Evolutionary conservation across 345 rosid genomes (phyloP), one percentile per base, ranked within the genome.

Genomic region (Heritiera fomes): DNA sequence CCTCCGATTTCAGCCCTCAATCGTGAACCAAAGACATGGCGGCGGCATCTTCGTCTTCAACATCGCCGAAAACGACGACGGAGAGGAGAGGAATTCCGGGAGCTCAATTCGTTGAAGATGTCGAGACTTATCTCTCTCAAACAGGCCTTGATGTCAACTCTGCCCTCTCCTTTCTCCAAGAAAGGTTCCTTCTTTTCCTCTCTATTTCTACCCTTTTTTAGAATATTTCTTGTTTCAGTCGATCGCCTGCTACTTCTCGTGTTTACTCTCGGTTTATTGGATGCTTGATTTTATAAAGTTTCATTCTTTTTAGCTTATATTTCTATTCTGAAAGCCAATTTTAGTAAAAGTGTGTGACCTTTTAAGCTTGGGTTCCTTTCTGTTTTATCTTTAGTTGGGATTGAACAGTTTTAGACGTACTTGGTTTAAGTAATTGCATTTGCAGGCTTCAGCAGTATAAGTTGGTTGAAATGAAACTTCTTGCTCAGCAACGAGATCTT

Each of bases 21-120:
- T 38, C 64, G 40, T 18, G 49, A 40, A 58, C 20, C 18, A 59
- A 60, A 7, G 45, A 7, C 2, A 75, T 45, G 66, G 83, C 85
- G 83, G 84, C 87, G 15, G 80, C 83, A 12, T 83, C 81, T 50
- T 79, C 84, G 64, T 76, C 88, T 68, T 82, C 84, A 32, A 71
- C 83, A 52, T 73, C 78, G 5, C 45, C 77, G 40, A 79, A 66
- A 23, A 75, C 77, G 75, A 67, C 84, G 80, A 85, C 90, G 5
- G 99, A 91, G 90, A 88, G 99, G 79, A 89, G 98, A 84, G 98
- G 98, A 58, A 90, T 89, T 63, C 94, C 97, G 0, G 99, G 89
- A 32, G 98, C 98, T 78, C 94, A 92, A 79, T 93, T 94, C 80
- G 95, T 88, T 12, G 92, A 91, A 85, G 98, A 91, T 83, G 99